Evolutionary conservation across 495 filamentous ascomycete genomes (phyloP).

Genomic region (Clavariopsis aquatica): DNA sequence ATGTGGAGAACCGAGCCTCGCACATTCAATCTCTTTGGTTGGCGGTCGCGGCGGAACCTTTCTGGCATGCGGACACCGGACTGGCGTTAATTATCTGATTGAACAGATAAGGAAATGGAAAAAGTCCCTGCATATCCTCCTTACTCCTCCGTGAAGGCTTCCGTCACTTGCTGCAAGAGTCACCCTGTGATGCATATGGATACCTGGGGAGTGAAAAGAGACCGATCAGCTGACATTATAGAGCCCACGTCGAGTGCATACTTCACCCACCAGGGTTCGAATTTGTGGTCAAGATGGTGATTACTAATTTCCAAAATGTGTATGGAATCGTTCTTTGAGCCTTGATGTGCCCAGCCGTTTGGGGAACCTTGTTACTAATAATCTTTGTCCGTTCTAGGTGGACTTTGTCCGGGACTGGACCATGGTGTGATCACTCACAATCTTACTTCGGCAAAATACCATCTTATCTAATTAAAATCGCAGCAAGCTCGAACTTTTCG

Average conservation of each 20-base stretch:
- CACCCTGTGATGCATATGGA: background rate
- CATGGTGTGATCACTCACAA: background rate
- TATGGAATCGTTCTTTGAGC: background rate
- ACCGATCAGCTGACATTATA: too few species aligned
- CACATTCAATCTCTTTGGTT: constrained; percentile 8
- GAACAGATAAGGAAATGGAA: constrained; percentile 32
- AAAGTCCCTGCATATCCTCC: constrained; percentile 16
- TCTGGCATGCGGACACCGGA: constrained; percentile 28
- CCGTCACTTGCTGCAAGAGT: background rate
- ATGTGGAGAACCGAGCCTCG: constrained; percentile 11
- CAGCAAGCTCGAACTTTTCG: background rate
- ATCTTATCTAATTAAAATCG: background rate
- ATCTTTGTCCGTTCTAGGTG: background rate
- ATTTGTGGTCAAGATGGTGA: background rate
- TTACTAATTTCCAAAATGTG: background rate
- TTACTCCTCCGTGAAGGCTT: background rate
- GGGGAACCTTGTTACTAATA: background rate
- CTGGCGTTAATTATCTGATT: constrained; percentile 33
- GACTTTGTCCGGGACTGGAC: background rate
- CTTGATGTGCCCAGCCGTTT: background rate
- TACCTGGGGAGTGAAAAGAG: background rate
- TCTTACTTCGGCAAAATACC: background rate
- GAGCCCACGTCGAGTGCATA: too few species aligned
- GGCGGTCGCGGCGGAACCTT: constrained; percentile 29
- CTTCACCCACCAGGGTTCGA: too few species aligned